These are phyloP conservation scores for Paratrimastix pyriformis DNA, from an alignment of 78 protist species.

Conservation along the genomic window DNA sequence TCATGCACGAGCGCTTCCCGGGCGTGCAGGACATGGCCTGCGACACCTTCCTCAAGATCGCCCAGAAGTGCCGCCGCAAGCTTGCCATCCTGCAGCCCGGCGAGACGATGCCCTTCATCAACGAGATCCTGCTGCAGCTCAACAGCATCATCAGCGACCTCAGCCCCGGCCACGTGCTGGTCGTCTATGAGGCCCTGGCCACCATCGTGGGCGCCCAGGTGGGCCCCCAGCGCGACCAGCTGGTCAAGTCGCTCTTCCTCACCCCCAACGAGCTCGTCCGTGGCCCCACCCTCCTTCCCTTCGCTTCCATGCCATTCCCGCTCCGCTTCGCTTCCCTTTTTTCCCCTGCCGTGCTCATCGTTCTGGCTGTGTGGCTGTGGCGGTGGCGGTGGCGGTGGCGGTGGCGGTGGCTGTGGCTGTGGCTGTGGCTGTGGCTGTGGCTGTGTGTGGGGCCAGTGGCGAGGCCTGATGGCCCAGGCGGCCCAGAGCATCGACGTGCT, in stretches of 20 bases:
- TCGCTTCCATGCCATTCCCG: too few relatives aligned
- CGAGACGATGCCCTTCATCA: slow-evolving; percentile 73
- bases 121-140: slow-evolving; percentile 60
- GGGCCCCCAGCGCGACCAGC: slow-evolving; percentile 46
- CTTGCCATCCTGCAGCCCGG: slow-evolving; percentile 67
- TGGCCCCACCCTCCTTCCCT: too few relatives aligned
- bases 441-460: too few relatives aligned
- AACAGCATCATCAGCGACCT: slow-evolving; percentile 51
- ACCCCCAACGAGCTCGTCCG: too few relatives aligned
- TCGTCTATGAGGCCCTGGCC: slow-evolving; percentile 92
- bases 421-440: too few relatives aligned
- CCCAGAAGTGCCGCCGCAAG: slow-evolving; percentile 71
- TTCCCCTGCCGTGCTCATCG: too few relatives aligned
- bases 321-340: too few relatives aligned
- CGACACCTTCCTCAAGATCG: slow-evolving; percentile 96
- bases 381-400: too few relatives aligned
- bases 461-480: too few relatives aligned
- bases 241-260: slow-evolving; percentile 45
- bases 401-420: too few relatives aligned
- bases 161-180: slow-evolving; percentile 54
- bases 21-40: slow-evolving; percentile 99
- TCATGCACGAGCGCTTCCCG: slow-evolving; percentile 95
- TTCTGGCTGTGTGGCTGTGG: too few relatives aligned
- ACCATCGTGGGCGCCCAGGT: slow-evolving; percentile 61
- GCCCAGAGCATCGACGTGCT: not conserved